These are phyloP conservation scores for Scenedesmus sp. DNA, from an alignment of 163 green algal species.

Conservation along the genomic window DNA sequence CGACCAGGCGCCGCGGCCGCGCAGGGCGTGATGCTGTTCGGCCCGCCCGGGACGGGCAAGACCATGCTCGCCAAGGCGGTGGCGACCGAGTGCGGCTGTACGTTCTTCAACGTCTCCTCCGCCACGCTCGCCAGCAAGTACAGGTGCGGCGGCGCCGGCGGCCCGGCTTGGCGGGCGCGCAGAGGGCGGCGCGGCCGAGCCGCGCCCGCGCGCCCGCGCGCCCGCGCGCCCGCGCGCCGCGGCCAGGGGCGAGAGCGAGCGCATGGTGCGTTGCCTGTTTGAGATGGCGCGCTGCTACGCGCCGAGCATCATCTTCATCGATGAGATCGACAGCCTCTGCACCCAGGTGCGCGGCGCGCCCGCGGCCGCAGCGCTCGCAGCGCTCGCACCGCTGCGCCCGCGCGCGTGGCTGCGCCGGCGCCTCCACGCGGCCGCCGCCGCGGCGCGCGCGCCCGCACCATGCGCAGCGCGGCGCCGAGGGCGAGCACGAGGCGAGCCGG, in stretches of 20 bases:
- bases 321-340: constrained; percentile 83
- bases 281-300: constrained; percentile 77
- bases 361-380: too few relatives aligned
- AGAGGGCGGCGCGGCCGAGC: too few relatives aligned
- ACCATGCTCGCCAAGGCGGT: constrained; percentile 95
- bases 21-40: constrained; percentile 93
- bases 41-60: constrained; percentile 93
- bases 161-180: too few relatives aligned
- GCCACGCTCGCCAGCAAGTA: constrained; percentile 96
- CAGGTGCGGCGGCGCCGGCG: constrained; percentile 32
- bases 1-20: background rate
- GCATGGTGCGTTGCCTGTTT: constrained; percentile 92
- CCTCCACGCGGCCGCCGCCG: too few relatives aligned
- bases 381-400: too few relatives aligned
- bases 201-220: too few relatives aligned
- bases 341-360: too few relatives aligned
- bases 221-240: too few relatives aligned
- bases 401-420: too few relatives aligned
- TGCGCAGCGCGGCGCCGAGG: constrained; percentile 59
- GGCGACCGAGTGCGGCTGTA: constrained; percentile 89
- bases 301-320: constrained; percentile 84
- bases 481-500: constrained; percentile 90
- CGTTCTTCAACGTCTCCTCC: constrained; percentile 94
- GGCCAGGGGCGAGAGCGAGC: constrained; percentile 87
- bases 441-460: too few relatives aligned